These are phyloP conservation scores for Capsicum pubescens DNA, from an alignment of 257 asterid species.

Conservation along the genomic window DNA sequence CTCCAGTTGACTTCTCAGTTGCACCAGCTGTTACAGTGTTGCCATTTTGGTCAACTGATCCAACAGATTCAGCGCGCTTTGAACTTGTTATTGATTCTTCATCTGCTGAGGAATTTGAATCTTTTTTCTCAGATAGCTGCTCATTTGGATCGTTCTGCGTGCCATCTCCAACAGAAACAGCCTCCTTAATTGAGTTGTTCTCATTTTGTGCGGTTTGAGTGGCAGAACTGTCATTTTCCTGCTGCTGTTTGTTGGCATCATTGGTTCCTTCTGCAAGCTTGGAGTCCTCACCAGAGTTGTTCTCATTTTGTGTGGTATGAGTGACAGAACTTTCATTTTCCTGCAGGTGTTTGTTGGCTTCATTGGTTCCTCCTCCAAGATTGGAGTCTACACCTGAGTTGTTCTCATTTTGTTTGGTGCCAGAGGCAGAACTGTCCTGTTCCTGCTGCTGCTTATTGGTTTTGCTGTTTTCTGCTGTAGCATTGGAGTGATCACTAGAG, in stretches of 20 bases:
- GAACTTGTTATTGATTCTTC: constrained; percentile 26
- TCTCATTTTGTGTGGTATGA: constrained; percentile 13
- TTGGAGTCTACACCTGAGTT: background rate
- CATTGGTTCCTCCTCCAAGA: background rate
- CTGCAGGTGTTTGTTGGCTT: background rate
- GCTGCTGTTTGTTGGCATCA: constrained; percentile 20
- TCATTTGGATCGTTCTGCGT: constrained; percentile 17
- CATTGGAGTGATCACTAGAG: constrained; percentile 22
- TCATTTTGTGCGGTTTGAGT: background rate
- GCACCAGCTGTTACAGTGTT: constrained; percentile 17
- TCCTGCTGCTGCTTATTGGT: constrained; percentile 20
- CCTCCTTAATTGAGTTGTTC: constrained; percentile 17
- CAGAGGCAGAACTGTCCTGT: constrained; percentile 3
- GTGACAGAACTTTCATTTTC: background rate
- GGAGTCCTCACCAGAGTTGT: constrained; percentile 17
- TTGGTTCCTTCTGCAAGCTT: background rate
- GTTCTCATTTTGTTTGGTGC: constrained; percentile 13
- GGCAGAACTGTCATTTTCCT: background rate
- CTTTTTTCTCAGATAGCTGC: constrained; percentile 20
- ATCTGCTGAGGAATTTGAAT: constrained; percentile 11
- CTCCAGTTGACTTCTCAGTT: constrained; percentile 20
- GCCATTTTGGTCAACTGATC: constrained; percentile 28
- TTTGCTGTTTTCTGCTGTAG: background rate
- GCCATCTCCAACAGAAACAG: constrained; percentile 16
- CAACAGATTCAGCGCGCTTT: constrained; percentile 25